Evolutionary conservation across 495 filamentous ascomycete genomes (phyloP).

Genomic region (Neurospora sp.): DNA sequence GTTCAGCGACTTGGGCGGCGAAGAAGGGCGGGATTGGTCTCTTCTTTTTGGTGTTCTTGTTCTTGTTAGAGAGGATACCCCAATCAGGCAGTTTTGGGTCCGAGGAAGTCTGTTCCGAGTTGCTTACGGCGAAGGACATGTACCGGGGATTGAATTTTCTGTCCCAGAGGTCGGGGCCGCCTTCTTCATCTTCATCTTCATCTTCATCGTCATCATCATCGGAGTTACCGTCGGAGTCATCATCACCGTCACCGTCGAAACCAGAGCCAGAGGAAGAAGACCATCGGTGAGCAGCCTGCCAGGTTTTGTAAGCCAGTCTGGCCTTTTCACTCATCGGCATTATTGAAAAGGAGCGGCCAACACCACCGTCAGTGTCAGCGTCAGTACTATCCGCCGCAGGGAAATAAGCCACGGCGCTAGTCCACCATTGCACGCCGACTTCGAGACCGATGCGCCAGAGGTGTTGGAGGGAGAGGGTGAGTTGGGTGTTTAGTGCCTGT

Average conservation of each 20-base stretch:
- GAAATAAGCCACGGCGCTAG: slow-evolving; percentile 63
- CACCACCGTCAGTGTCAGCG: no score
- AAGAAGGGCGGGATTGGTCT: slow-evolving; percentile 50
- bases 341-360: neutral
- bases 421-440: slow-evolving; percentile 64
- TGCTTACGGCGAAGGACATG: slow-evolving; percentile 14
- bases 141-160: slow-evolving; percentile 42
- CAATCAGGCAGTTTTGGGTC: slow-evolving; percentile 23
- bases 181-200: slow-evolving; percentile 13
- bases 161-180: slow-evolving; percentile 64
- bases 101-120: neutral
- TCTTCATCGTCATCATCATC: slow-evolving; percentile 10
- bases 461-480: slow-evolving; percentile 69
- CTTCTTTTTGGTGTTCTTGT: slow-evolving; percentile 1
- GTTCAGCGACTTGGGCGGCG: slow-evolving; percentile 46
- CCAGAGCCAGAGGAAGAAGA: neutral
- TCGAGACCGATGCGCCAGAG: slow-evolving; percentile 72
- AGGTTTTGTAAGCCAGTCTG: slow-evolving; percentile 17
- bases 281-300: slow-evolving; percentile 27
- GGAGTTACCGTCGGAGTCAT: slow-evolving; percentile 7
- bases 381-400: slow-evolving; percentile 6
- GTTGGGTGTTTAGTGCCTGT: slow-evolving; percentile 18
- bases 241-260: neutral
- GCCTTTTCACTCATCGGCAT: slow-evolving; percentile 5
- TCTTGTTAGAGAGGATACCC: slow-evolving; percentile 20